Percentiles rank a stretch among this genome's conserved stretches.
phyloP scores from a whole-genome alignment of 1,139 yeast species.

The Taiozyma sp. region DNA sequence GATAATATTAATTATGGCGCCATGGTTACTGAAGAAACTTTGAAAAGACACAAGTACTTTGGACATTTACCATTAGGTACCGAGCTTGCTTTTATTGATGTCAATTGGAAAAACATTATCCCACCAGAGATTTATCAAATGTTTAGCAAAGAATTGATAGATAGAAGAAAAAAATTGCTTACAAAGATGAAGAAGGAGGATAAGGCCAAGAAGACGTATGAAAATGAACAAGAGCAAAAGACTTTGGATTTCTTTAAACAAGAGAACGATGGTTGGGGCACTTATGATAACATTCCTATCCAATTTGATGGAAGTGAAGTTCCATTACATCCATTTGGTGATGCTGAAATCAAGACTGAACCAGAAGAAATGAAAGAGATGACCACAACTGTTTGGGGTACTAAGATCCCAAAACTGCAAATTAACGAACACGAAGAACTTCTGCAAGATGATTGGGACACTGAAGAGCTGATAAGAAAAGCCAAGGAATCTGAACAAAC shows the following conservation, averaged over 20 bases:
- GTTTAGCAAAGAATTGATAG: conserved; percentile 57
- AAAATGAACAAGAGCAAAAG: conserved; percentile 55
- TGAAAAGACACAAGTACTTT: conserved; percentile 67
- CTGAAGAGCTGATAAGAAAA: conserved; percentile 20
- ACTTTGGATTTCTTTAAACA: conserved; percentile 52
- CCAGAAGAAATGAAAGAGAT: conserved; percentile 8
- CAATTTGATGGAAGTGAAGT: conserved; percentile 7
- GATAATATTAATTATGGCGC: conserved; percentile 69
- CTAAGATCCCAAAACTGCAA: conserved; percentile 37
- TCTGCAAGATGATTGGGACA: conserved; percentile 17
- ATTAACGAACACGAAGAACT: conserved; percentile 1
- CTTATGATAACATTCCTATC: conserved; percentile 10
- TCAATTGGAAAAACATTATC: conserved; percentile 60
- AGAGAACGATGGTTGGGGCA: conserved; percentile 41
- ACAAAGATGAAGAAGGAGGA: conserved; percentile 64
- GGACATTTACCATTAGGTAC: conserved; percentile 85
- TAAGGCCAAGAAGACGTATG: conserved; percentile 53
- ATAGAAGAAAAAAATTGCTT: conserved; percentile 50
- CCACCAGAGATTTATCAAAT: conserved; percentile 50
- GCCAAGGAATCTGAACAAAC: conserved; percentile 7
- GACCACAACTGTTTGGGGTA: conserved; percentile 59
- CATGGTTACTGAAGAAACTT: conserved; percentile 42
- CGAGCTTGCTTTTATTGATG: conserved; percentile 76
- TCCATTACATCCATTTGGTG: conserved; percentile 11
- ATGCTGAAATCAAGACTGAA: conserved; percentile 5